These are phyloP conservation scores for Rhododendron vialii DNA, from an alignment of 148 eudicot genomes.

Conservation along the genomic window DNA sequence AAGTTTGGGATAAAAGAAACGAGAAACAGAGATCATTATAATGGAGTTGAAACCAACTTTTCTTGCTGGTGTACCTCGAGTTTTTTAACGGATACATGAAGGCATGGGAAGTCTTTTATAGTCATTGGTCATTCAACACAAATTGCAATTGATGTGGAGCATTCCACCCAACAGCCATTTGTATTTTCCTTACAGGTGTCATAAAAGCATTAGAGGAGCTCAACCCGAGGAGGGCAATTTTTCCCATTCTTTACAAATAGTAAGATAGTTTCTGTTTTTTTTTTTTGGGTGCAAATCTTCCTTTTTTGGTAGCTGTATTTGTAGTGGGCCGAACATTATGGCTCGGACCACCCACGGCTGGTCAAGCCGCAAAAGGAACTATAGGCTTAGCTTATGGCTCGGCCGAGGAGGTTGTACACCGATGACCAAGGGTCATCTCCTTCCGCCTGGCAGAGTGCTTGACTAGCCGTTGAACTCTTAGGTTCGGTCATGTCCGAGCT, in stretches of 20 bases:
- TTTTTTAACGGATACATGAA: slow-evolving; percentile 82
- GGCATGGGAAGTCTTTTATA: slow-evolving; percentile 36
- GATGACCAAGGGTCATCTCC: too few relatives aligned
- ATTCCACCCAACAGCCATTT: neutral
- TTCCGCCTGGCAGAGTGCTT: too few relatives aligned
- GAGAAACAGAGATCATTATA: slow-evolving; percentile 3
- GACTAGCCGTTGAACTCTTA: too few relatives aligned
- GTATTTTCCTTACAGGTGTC: slow-evolving; percentile 41
- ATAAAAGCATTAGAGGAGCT: slow-evolving; percentile 63
- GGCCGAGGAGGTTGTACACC: too few relatives aligned
- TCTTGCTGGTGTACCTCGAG: slow-evolving; percentile 94
- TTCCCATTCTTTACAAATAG: slow-evolving; percentile 73
- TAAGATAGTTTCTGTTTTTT: slow-evolving; percentile 23
- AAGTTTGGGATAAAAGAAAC: too few relatives aligned
- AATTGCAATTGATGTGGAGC: neutral
- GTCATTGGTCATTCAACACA: neutral
- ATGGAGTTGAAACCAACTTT: slow-evolving; percentile 89
- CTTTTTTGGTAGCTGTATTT: neutral
- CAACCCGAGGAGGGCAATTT: slow-evolving; percentile 60
- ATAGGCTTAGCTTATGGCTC: too few relatives aligned
- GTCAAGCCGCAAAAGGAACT: too few relatives aligned
- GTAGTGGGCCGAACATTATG: too few relatives aligned
- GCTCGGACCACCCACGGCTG: too few relatives aligned
- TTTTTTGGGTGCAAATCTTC: too few relatives aligned
- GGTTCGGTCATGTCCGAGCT: too few relatives aligned